Evolutionary conservation across 495 filamentous ascomycete genomes (phyloP).

Genomic region (Chaetomium fimeti): DNA sequence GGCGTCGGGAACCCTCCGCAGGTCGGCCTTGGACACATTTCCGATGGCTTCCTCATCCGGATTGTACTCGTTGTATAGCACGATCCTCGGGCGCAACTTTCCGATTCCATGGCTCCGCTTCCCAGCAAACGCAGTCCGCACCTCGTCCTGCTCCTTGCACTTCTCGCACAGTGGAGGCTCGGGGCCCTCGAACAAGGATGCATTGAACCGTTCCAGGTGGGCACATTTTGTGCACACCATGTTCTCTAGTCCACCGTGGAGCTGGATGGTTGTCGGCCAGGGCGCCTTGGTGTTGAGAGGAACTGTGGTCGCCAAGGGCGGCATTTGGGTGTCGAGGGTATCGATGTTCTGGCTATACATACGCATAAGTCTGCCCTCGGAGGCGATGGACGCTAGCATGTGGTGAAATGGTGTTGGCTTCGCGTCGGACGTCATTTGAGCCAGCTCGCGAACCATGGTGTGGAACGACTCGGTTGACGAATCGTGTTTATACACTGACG

Average conservation of each 20-base stretch:
- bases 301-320: slow-evolving; percentile 72
- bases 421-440: slow-evolving; percentile 68
- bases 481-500: slow-evolving; percentile 92
- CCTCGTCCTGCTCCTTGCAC: slow-evolving; percentile 71
- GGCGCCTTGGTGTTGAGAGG: slow-evolving; percentile 72
- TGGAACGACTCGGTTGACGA: slow-evolving; percentile 85
- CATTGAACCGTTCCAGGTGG: slow-evolving; percentile 70
- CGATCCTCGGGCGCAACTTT: slow-evolving; percentile 84
- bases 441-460: slow-evolving; percentile 88
- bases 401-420: slow-evolving; percentile 89
- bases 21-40: slow-evolving; percentile 77
- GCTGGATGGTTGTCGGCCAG: slow-evolving; percentile 90
- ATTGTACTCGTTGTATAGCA: slow-evolving; percentile 95
- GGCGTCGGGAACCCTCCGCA: slow-evolving; percentile 82
- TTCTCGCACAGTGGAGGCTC: slow-evolving; percentile 76
- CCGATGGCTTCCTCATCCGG: slow-evolving; percentile 96
- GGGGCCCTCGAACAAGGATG: slow-evolving; percentile 77
- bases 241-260: slow-evolving; percentile 89
- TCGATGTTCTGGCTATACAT: slow-evolving; percentile 97
- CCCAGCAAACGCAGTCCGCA: slow-evolving; percentile 72
- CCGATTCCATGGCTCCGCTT: slow-evolving; percentile 94
- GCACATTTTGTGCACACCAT: slow-evolving; percentile 96
- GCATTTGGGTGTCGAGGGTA: slow-evolving; percentile 82
- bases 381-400: slow-evolving; percentile 84
- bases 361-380: slow-evolving; percentile 83